Evolutionary conservation across 2,329 filamentous ascomycete genomes (phyloP), one percentile per base, ranked within the genome.

Genomic region (Diaporthe sp.): DNA sequence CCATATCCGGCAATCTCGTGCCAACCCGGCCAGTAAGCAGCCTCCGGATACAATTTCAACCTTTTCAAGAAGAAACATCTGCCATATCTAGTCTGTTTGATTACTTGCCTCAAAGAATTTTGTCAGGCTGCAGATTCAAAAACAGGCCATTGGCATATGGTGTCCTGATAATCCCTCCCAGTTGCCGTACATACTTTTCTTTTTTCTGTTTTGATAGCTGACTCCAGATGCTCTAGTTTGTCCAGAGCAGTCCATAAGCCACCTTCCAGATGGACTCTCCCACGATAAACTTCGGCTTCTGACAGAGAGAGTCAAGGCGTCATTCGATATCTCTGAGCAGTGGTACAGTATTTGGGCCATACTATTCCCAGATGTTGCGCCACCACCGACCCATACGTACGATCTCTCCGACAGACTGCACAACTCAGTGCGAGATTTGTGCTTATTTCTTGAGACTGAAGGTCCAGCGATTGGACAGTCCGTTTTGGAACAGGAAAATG

Each of bases 301-400:
- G 4, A 38, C 15, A 22, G 25, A 10, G 19, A 42, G 40, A 12
- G 69, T 61, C 13, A 38, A 52, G 19, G 35, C 47, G 2, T 33
- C 25, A 4, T 17, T 19, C 28, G 55, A 61, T 19, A 42, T 61
- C 7, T 28, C 12, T 15, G 69, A 30, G 19, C 69, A 71, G 8
- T 71, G 69, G 69, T 61, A 60, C 28, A 60, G 54, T 28, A 47
- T 71, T 22, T 71, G 69, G 69, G 69, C 33, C 40, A 28, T 54
- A 4, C 45, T 71, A n/a, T 71, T 61, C 28, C 69, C 69, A 10
- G 69, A 25, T 8, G n/a, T 54, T 28, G 19, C 40, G 47, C 69
- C 40, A 5, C 69, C 69, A 12, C 17, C 9, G 13, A 61, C n/a
- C 38, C 30, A 30, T 19, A 61, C 55, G 13, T 71, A 50, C n/a